Evolutionary conservation across 2,329 filamentous ascomycete genomes (phyloP), one percentile per base, ranked within the genome.

Genomic region (Hypoxylon sp.): DNA sequence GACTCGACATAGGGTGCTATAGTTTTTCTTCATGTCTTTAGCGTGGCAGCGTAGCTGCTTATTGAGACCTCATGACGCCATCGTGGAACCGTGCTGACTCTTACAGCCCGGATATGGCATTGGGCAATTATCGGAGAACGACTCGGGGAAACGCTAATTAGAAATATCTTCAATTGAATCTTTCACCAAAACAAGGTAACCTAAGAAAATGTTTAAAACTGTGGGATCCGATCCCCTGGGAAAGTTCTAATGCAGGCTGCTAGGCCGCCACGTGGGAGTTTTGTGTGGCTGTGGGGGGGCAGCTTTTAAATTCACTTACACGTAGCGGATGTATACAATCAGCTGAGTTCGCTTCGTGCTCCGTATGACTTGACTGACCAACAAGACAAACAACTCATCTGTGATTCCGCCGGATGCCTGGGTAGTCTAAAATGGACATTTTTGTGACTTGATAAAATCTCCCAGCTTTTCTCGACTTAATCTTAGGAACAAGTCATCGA

Each of bases 221-320:
- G 28, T 22, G 17, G 47, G 47, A 34, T 19, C 32, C 17, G 30
- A 37, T 20, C 20, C 47, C 47, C 19, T 20, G n/a, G 28, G 11
- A 34, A 6, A 6, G 32, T 15, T 37, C 6, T 30, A 37, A 39
- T 41, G 11, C 34, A 41, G 8, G 34, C 13, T 49, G 37, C 58
- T 17, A 56, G 58, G 46, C n/a, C 17, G 56, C 64, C 64, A 66
- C 59, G 64, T 66, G 64, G 56, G 59, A 55, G 48, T 6, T 26
- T n/a, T 55, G 54, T 41, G 59, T 63, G 58, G 48, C 53, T 44
- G 53, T 57, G 52, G 59, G 44, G 43, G 37, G 37, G 37, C 37
- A 7, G 1, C 6, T 22, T 39, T 46, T 32, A 52, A 26, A 26
- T 46, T 28, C n/a, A 30, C 20, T 52, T 26, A 26, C 59, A 56